Evolutionary conservation across 2,329 filamentous ascomycete species (phyloP).

Genomic region (Magnaporthiopsis rhizophila): DNA sequence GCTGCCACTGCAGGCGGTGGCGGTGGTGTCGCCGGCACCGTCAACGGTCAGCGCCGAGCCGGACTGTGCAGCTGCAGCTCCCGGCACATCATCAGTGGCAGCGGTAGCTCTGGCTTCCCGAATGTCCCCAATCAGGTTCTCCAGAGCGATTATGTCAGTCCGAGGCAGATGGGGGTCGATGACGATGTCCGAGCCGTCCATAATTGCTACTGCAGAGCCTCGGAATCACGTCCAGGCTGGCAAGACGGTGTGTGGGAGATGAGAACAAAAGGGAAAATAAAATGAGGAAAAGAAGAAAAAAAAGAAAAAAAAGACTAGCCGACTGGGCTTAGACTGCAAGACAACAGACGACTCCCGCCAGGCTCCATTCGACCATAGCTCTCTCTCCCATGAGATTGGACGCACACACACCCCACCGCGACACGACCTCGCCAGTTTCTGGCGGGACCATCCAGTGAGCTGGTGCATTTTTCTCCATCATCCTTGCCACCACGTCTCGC

Average conservation of each 20-base stretch:
- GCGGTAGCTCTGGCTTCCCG: slow-evolving; percentile 12
- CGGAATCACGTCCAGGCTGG: neutral
- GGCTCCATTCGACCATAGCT: neutral
- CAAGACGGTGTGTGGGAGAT: neutral
- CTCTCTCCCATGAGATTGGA: neutral
- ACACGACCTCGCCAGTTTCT: neutral
- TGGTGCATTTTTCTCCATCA: neutral
- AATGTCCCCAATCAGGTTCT: slow-evolving; percentile 32
- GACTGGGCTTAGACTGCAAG: too few species aligned
- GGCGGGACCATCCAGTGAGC: neutral
- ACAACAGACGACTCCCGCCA: neutral
- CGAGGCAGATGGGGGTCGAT: slow-evolving; percentile 32
- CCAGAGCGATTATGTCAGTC: slow-evolving; percentile 31
- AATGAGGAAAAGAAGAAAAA: neutral
- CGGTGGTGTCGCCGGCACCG: too few species aligned
- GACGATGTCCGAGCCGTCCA: slow-evolving; percentile 22
- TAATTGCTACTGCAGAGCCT: slow-evolving; percentile 1
- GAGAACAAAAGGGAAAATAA: neutral
- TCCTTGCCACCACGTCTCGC: neutral
- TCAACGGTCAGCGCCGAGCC: neutral
- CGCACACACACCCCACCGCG: neutral
- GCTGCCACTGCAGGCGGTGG: neutral
- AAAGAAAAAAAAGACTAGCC: neutral
- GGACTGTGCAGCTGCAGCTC: neutral
- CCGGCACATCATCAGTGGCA: neutral